Evolutionary conservation across 257 asterid genomes (phyloP).

Genomic region (Paulownia fortunei): DNA sequence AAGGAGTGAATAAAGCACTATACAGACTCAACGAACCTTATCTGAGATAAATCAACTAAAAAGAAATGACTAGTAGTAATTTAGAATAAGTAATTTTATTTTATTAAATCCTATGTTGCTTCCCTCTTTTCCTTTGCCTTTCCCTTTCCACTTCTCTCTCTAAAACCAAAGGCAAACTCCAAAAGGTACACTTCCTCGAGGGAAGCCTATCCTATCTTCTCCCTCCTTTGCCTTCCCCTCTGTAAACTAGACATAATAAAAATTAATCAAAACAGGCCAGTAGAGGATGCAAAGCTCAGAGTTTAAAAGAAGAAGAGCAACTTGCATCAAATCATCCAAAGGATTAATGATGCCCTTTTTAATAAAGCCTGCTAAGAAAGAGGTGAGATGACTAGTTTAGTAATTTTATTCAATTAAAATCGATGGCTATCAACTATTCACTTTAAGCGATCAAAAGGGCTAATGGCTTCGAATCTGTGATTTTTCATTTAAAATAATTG

Average conservation of each 20-base stretch:
- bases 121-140: no score
- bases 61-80: neutral
- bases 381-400: neutral
- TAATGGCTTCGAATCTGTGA: neutral
- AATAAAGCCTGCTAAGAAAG: neutral
- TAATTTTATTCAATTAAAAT: neutral
- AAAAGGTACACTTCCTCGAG: neutral
- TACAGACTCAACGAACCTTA: neutral
- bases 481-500: neutral
- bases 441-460: neutral
- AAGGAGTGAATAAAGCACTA: no score
- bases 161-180: neutral
- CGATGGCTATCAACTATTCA: neutral
- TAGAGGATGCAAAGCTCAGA: neutral
- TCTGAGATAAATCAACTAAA: no score
- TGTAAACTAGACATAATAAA: no score
- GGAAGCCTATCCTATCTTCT: constrained; percentile 2
- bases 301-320: neutral
- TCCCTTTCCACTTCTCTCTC: neutral
- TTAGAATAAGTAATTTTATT: neutral
- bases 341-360: neutral
- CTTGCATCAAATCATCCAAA: neutral
- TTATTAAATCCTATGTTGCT: no score
- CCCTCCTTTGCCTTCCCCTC: neutral
- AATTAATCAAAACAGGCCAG: neutral